Evolutionary conservation across 768 basidiomycete species (phyloP).

Genomic region (Strobilomyces dryophilus): DNA sequence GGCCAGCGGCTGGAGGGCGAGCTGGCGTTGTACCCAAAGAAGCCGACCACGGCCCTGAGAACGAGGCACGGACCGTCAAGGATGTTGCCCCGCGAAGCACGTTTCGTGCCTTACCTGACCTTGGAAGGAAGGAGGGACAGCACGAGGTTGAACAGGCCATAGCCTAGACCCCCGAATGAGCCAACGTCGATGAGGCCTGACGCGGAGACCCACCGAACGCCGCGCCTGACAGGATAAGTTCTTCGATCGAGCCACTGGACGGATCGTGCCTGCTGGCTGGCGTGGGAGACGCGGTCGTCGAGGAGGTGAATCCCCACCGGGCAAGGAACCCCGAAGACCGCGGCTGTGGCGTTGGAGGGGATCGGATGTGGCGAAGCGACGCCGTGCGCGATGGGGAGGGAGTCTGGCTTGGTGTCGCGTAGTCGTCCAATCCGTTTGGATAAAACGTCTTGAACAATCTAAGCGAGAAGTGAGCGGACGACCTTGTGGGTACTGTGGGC

Average conservation of each 20-base stretch:
- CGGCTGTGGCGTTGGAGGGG: constrained; percentile 14
- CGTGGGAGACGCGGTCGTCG: constrained; percentile 10
- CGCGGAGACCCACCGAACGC: constrained; percentile 57
- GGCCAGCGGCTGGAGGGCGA: constrained; percentile 65
- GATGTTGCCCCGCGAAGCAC: not conserved
- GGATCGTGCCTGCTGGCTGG: constrained; percentile 21
- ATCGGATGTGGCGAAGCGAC: constrained; percentile 20
- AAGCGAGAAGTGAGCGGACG: not conserved
- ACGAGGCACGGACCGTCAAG: not conserved
- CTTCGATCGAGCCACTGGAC: constrained; percentile 59
- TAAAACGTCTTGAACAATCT: constrained; percentile 67
- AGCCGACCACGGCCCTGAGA: constrained; percentile 63
- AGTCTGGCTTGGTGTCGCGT: constrained; percentile 34
- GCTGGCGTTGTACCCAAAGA: constrained; percentile 69
- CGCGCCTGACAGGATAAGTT: constrained; percentile 68
- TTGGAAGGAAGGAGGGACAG: constrained; percentile 72
- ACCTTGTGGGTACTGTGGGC: not conserved
- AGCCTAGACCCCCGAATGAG: constrained; percentile 31
- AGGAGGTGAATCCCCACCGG: constrained; percentile 28
- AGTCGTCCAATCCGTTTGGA: constrained; percentile 57
- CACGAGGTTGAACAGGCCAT: constrained; percentile 75
- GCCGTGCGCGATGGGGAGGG: constrained; percentile 34
- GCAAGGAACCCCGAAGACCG: constrained; percentile 34
- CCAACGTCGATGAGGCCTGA: not conserved
- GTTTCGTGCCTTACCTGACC: constrained; percentile 52